Base-by-base conservation (phyloP, 495 filamentous ascomycete species). In the Cryomyces minteri region DNA sequence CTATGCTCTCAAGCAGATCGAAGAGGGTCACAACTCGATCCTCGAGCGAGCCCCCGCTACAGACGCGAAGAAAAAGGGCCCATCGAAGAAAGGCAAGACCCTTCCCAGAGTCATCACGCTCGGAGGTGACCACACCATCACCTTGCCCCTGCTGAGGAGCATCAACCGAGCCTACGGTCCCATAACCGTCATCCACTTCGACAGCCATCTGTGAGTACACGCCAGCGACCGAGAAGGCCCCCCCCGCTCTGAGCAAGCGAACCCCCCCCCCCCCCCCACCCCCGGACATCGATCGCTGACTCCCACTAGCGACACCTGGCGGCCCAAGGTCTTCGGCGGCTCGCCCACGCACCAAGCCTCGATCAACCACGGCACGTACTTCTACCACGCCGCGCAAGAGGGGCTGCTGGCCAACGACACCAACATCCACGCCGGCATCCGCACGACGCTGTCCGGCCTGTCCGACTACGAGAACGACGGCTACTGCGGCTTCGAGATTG, bases 291-390 rank as follows among this genome's bases (percentile, higher is more conserved):
- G 11, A 9, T 30, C n/a, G 36, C 38, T 36, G 11, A 11, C 33
- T 9, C 8, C 37, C 32, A 7, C 40, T 41, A 72, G 69, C 31
- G 75, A 79, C 48, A 73, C 75, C 10, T 79, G 75, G 74, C 67
- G 66, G 41, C 75, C 74, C 7, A 63, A 62, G 41, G 84, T 88
- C 36, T 80, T 80, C 51, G 76, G 76, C 36, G 76, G 76, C 12
- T 67, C 76, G 3, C 76, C 76, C n/a, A 70, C 63, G 44, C 47
- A 70, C 25, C 67, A 73, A 58, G 81, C 85, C 18, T 68, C 71
- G 31, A 70, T 92, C 45, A 92, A 92, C 56, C 86, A 94, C 61
- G 86, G 86, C 5, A 90, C 86, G 4, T 83, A 82, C 59, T 83
- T 82, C 62, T 84, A 75, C 54, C 77, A 79, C 51, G 71, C 74